Evolutionary conservation across 164 flowering plant genomes (phyloP).

Genomic region (Magnolia kwangsiensis): DNA sequence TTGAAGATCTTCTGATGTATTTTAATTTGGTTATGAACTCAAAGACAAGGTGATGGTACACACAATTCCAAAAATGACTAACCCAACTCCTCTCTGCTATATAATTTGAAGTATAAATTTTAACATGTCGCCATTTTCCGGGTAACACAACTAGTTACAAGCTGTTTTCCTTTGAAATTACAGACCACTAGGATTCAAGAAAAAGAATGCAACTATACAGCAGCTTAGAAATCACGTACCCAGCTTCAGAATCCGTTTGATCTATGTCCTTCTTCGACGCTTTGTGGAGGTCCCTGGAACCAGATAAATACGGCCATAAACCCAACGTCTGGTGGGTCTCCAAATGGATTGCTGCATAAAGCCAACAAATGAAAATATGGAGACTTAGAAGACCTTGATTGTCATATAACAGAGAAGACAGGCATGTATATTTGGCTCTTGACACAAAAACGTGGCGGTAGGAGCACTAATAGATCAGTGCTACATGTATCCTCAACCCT

Average conservation of each 20-base stretch:
- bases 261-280: conserved; percentile 34
- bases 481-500: neutral
- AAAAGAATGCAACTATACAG: conserved; percentile 2
- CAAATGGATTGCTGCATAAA: conserved; percentile 58
- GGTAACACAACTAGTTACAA: neutral
- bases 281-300: conserved; percentile 39
- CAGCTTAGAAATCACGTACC: neutral
- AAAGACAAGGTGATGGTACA: too few species aligned
- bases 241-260: neutral
- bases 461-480: neutral
- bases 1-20: too few species aligned
- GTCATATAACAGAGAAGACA: neutral
- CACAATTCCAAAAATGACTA: too few species aligned
- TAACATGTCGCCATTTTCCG: too few species aligned
- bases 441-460: neutral
- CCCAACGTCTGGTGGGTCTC: conserved; percentile 64
- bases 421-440: neutral
- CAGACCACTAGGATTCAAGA: neutral
- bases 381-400: neutral
- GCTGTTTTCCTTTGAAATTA: neutral
- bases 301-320: conserved; percentile 87
- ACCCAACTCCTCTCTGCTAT: too few species aligned
- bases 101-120: too few species aligned
- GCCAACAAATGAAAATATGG: neutral
- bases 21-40: too few species aligned